Evolutionary conservation across 2,329 filamentous ascomycete species (phyloP).

Genomic region (Penicillium sp.): DNA sequence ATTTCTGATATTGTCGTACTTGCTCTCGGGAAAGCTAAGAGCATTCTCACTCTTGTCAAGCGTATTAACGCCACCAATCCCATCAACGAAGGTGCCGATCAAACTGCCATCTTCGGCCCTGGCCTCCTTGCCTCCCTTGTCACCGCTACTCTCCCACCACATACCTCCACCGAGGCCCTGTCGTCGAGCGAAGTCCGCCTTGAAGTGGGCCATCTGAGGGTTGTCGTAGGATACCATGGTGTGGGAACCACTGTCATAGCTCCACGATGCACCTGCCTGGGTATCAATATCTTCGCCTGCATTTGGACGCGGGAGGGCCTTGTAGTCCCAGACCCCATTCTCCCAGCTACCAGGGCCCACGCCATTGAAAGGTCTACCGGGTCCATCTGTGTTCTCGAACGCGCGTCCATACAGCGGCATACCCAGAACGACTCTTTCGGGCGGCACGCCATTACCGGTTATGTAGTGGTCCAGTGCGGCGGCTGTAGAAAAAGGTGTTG

Average conservation of each 20-base stretch:
- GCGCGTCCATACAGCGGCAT: conserved; percentile 95
- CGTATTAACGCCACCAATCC: conserved; percentile 35
- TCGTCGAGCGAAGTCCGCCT: conserved; percentile 71
- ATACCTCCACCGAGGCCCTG: conserved; percentile 80
- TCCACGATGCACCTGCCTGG: conserved; percentile 72
- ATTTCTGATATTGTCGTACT: conserved; percentile 44
- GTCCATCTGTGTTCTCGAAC: conserved; percentile 78
- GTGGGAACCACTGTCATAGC: conserved; percentile 66
- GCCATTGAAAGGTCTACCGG: conserved; percentile 72
- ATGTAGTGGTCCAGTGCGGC: conserved; percentile 74
- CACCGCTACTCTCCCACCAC: conserved; percentile 93
- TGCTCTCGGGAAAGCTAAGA: conserved; percentile 44
- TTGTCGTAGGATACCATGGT: conserved; percentile 77
- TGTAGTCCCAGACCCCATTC: conserved; percentile 84
- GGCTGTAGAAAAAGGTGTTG: conserved; percentile 78
- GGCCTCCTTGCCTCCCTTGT: conserved; percentile 61
- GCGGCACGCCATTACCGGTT: conserved; percentile 60
- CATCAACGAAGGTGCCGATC: conserved; percentile 60
- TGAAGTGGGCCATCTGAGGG: conserved; percentile 64
- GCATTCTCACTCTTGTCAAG: conserved; percentile 43
- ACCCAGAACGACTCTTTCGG: conserved; percentile 80
- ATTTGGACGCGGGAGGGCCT: conserved; percentile 73
- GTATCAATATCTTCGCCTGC: conserved; percentile 67
- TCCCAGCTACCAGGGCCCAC: conserved; percentile 79
- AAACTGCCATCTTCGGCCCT: conserved; percentile 60